phyloP scores from a whole-genome alignment of 2,329 filamentous ascomycete species.

The Exophiala bonariae region DNA sequence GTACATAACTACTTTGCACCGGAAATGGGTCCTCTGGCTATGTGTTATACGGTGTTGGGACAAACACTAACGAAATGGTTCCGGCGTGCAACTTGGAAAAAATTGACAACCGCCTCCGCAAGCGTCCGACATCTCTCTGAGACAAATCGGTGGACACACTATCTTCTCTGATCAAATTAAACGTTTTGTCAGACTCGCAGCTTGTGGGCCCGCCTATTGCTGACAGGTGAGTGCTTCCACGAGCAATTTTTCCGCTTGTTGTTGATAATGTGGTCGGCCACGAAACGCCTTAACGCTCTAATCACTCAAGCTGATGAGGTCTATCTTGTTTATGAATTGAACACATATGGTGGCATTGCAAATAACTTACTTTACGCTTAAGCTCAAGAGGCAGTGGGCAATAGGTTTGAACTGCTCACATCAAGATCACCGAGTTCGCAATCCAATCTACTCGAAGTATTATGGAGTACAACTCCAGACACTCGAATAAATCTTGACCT shows the following conservation, averaged over 20 bases:
- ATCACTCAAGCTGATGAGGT: too few relatives aligned
- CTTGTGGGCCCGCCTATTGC: slow-evolving; percentile 81
- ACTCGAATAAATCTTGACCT: too few relatives aligned
- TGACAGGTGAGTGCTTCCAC: slow-evolving; percentile 47
- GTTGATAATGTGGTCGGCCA: slow-evolving; percentile 31
- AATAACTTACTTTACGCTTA: too few relatives aligned
- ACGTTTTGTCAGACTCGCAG: slow-evolving; percentile 72
- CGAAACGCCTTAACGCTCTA: slow-evolving; percentile 31
- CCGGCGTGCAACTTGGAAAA: slow-evolving; percentile 29
- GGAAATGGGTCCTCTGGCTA: slow-evolving; percentile 54
- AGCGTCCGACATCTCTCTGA: slow-evolving; percentile 37
- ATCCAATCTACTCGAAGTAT: too few relatives aligned
- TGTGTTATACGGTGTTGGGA: slow-evolving; percentile 62
- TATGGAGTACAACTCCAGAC: too few relatives aligned
- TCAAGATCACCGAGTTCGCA: too few relatives aligned
- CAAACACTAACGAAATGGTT: slow-evolving; percentile 42
- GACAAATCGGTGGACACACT: slow-evolving; percentile 67
- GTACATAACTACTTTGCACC: slow-evolving; percentile 51
- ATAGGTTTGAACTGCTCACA: too few relatives aligned
- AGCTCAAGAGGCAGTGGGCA: too few relatives aligned
- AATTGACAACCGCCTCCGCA: slow-evolving; percentile 37
- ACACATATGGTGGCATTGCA: too few relatives aligned
- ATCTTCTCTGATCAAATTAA: slow-evolving; percentile 74
- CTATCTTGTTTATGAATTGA: too few relatives aligned
- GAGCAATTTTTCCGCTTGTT: background rate